Evolutionary conservation across 2,329 filamentous ascomycete species (phyloP), one percentile per base, ranked within the genome.

Genomic region (Mycosphaerelloides madeirae): DNA sequence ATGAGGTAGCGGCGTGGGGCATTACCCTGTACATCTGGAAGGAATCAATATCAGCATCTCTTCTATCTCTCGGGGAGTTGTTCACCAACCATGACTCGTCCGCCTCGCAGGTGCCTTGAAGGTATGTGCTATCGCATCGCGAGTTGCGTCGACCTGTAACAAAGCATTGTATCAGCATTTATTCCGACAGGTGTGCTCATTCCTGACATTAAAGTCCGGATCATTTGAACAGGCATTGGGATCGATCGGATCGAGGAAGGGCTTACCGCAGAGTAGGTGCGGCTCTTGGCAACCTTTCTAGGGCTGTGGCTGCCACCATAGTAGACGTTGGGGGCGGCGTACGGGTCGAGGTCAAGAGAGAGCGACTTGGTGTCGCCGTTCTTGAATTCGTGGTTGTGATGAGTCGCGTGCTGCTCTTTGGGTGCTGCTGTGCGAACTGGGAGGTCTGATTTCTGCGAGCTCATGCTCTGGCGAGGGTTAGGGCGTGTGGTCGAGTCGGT

Each of bases 1-100:
- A 97, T 82, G 29, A 95, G 77, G 67, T 95, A 95, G 56, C 84
- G 84, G 49, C 87, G 85, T 44, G 85, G 80, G 38, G 80, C 74
- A 38, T 79, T 72, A 28, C 81, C 78, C 37, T 75, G 73, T 65
- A 90, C 88, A 72, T 95, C 90, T 93, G 54, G 58, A 38, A 9
- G 22, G 12, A 40, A 13, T 13, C 16, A 28, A 37, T 40, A 29
- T 48, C 44, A 42, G 41, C 42, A 13, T 14, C 22, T 28, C 9
- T 25, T 12, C 18, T 11, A 29, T 16, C 14, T 33, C 8, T 16
- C n/a, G 15, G n/a, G 19, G 29, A 4, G 13, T 19, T 29, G 37
- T 20, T 25, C 22, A 44, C 60, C 41, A 46, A 62, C 61, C 62
- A 41, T 63, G 59, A 49, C 63, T 65, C 35, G 54, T 49, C 14